Percentiles rank a stretch among this genome's conserved stretches.
These are phyloP conservation scores for Rosa persica DNA, from an alignment of 306 rosid genomes.

Conservation along the genomic window DNA sequence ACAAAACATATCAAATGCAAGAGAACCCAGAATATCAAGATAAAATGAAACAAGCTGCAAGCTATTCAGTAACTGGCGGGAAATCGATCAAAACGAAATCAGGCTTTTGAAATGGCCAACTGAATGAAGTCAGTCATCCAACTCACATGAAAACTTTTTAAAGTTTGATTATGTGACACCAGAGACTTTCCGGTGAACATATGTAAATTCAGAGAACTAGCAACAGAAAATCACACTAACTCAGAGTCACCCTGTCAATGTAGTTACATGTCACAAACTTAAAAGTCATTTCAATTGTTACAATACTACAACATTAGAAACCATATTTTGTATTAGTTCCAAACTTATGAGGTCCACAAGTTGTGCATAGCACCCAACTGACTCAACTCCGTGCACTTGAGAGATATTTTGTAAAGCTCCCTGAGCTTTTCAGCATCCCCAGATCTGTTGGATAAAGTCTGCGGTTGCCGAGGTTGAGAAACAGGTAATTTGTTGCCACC, in stretches of 20 bases:
- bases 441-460: constrained; percentile 41
- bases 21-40: too few species aligned
- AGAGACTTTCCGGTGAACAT: too few species aligned
- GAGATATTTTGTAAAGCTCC: constrained; percentile 80
- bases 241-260: background rate
- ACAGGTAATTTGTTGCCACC: constrained; percentile 43
- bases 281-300: background rate
- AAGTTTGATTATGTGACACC: too few species aligned
- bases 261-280: background rate
- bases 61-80: too few species aligned
- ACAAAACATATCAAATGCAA: too few species aligned
- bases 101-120: too few species aligned
- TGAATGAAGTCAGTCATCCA: too few species aligned
- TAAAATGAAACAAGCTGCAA: too few species aligned
- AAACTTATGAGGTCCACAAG: constrained; percentile 56
- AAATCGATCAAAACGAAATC: too few species aligned
- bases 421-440: constrained; percentile 72
- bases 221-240: background rate
- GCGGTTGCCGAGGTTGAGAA: constrained; percentile 34
- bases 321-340: background rate
- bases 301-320: background rate
- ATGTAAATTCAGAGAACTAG: too few species aligned
- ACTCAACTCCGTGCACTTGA: constrained; percentile 51
- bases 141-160: too few species aligned
- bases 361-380: constrained; percentile 61